Base-by-base conservation (phyloP, 1,284 basidiomycete species). In the Heimioporus punctisporus region DNA sequence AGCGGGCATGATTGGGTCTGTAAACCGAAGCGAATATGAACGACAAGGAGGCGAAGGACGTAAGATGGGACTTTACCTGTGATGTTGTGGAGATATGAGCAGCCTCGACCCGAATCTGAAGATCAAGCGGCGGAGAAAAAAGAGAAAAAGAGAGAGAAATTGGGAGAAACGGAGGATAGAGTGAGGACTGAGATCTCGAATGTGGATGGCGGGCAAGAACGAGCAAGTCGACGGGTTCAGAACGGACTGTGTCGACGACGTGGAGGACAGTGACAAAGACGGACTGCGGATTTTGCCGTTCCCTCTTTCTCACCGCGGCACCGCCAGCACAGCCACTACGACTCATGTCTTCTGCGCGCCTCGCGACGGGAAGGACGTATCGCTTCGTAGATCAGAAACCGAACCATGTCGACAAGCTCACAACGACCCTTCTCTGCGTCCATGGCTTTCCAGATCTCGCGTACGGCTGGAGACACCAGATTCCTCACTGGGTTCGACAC, bases 391-490 rank as follows among this genome's bases (percentile, higher is more conserved):
- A 90, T 67, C 30, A 31, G 30, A 31, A 31, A 31, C 79, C 19
- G 6, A 15, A 90, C 66, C 59, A 72, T 47, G 75, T 15, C 19
- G 27, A 79, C 58, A 67, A 78, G 54, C 62, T 66, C n/a, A 72
- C 72, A 15, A 72, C 72, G 2, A 83, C 86, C 3, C 58, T 91
- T 7, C 74, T 90, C n/a, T 86, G 85, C 63, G 59, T 90, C 21
- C 88, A 91, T 63, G 88, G 88, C 2, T 90, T 91, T 64, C 88
- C 88, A 14, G 88, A 90, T 61, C 69, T 81, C 43, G 87, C 84
- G 85, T 89, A 85, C 68, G 85, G 84, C 30, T 89, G 86, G 87
- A 75, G 86, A 47, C 70, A 85, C 64, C 87, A 88, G 65, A 88
- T 90, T 56, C 75, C 74, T 5, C 81, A 84, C 2, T 90, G 87